phyloP scores from a whole-genome alignment of 169 alveolate genomes.

The Theileria sp. region DNA sequence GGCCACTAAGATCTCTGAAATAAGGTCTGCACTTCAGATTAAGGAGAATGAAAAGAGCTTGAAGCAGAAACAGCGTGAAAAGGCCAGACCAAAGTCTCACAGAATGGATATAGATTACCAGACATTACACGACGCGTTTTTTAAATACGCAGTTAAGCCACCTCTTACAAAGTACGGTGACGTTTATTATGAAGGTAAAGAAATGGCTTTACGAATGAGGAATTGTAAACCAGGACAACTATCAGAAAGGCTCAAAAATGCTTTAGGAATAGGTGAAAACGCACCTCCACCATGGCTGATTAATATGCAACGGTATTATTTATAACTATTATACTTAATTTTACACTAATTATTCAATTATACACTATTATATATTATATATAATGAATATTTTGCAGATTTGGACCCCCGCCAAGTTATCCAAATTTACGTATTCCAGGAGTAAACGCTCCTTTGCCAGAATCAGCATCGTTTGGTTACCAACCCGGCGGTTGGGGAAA shows the following conservation, averaged over 20 bases:
- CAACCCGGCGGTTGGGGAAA: conserved; percentile 93
- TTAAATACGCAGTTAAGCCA: conserved; percentile 95
- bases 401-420: conserved; percentile 99
- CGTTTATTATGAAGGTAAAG: conserved; percentile 97
- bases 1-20: conserved; percentile 86
- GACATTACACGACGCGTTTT: conserved; percentile 97
- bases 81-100: conserved; percentile 96
- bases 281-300: conserved; percentile 96
- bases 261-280: conserved; percentile 93
- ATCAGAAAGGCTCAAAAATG: conserved; percentile 90
- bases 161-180: conserved; percentile 93
- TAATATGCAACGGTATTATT: conserved; percentile 92
- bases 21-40: conserved; percentile 87
- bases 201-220: conserved; percentile 89
- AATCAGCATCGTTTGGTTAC: conserved; percentile 81
- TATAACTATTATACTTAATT: not conserved
- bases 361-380: not conserved
- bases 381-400: conserved; percentile 20
- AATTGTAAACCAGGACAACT: conserved; percentile 93
- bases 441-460: conserved; percentile 90
- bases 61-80: conserved; percentile 94
- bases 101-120: conserved; percentile 95
- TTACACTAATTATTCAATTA: not conserved
- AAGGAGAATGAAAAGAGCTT: conserved; percentile 92
- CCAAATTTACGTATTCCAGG: conserved; percentile 97